Percentiles rank a stretch among this genome's conserved stretches.
These are phyloP conservation scores for Globisporangium canariense DNA, from an alignment of 352 stramenopile genomes.

Conservation along the genomic window DNA sequence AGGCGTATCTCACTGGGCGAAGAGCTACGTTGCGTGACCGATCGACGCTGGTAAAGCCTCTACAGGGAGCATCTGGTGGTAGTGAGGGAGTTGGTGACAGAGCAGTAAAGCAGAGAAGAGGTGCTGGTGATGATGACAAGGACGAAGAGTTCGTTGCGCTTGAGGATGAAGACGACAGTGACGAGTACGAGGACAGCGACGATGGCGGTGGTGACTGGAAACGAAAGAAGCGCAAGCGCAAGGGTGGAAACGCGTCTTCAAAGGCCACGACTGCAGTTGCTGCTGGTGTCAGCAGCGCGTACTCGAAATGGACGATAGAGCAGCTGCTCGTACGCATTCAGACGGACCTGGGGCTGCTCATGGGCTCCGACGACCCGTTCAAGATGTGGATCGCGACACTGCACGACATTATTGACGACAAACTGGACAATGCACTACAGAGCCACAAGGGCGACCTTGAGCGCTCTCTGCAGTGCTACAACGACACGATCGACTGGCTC, in stretches of 20 bases:
- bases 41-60: background rate
- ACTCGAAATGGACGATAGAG: conserved; percentile 46
- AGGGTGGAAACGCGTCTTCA: background rate
- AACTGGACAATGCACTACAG: conserved; percentile 20
- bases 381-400: conserved; percentile 27
- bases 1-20: background rate
- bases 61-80: background rate
- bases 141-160: conserved; percentile 17
- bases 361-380: conserved; percentile 21
- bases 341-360: conserved; percentile 21
- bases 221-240: conserved; percentile 8
- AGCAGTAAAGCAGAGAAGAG: background rate
- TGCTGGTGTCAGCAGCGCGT: conserved; percentile 13
- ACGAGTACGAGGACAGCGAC: background rate
- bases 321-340: conserved; percentile 39
- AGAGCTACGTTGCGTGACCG: background rate
- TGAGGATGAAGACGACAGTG: conserved; percentile 10
- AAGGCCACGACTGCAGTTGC: background rate
- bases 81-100: background rate
- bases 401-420: conserved; percentile 27
- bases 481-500: conserved; percentile 45
- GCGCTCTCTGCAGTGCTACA: conserved; percentile 30
- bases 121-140: background rate
- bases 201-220: background rate
- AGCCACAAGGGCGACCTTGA: conserved; percentile 17